Evolutionary conservation across 306 rosid genomes (phyloP), one percentile per base, ranked within the genome.

Genomic region (Vicia faba): DNA sequence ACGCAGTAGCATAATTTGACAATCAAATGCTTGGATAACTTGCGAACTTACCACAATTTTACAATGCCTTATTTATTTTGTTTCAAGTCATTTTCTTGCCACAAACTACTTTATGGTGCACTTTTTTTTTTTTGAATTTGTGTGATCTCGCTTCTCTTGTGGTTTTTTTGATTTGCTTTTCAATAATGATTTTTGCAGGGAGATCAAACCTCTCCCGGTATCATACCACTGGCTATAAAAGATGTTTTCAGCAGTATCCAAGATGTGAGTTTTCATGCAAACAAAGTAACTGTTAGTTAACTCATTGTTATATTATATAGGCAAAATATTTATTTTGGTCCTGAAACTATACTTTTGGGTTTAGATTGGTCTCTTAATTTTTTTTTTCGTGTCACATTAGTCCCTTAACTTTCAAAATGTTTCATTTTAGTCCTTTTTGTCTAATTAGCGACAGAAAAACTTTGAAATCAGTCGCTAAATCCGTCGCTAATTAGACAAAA

Each of bases 231-330:
- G 84, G 96, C 99, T 69, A 93, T 93, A 79, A 93, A 93, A 83
- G 99, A 90, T 66, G 99, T 93, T 76, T 93, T 93, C 83, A 85
- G 92, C 84, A 93, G 86, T 23, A 90, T 93, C 69, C 99, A 93
- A 84, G 99, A 93, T 82, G 99, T 93, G 78, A 90, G 96, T 70
- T 66, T 77, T 76, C 78, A 20, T 61, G 31, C 64, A 10, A 65
- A 66, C 70, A 51, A 19, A 35, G 23, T 65, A 73, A 33, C 36
- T 71, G 36, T 29, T 44, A 68, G 40, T 53, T 40, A 48, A 39
- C 29, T 38, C 50, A 40, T 20, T 45, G 64, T 66, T 73, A 48
- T 64, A 15, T 70, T 51, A 54, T n/a, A n/a, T n/a, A n/a, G n/a
- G n/a, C n/a, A n/a, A n/a, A n/a, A n/a, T n/a, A n/a, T n/a, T n/a